Evolutionary conservation across 2,329 filamentous ascomycete species (phyloP).

Genomic region (Hirsutella rhossiliensis): DNA sequence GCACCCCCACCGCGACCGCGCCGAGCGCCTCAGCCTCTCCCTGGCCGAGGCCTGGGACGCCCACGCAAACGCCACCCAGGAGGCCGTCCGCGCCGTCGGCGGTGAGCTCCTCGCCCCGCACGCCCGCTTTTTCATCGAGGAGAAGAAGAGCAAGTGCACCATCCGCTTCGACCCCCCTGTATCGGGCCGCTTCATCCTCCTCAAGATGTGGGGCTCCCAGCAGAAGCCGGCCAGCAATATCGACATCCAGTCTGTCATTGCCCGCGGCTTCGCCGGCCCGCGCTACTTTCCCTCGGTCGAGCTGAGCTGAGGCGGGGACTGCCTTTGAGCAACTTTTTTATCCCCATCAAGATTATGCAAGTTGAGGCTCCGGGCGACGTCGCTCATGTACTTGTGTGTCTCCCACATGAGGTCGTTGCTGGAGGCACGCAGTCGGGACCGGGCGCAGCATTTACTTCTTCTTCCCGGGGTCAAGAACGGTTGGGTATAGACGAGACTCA

Average conservation of each 20-base stretch:
- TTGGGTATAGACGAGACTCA: no score
- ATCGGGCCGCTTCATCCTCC: conserved; percentile 68
- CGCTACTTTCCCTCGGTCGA: conserved; percentile 68
- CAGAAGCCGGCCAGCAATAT: conserved; percentile 59
- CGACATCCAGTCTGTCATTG: conserved; percentile 77
- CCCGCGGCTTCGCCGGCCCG: conserved; percentile 74
- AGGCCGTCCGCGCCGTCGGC: conserved; percentile 42
- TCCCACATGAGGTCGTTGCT: no score
- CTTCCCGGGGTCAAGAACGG: not conserved
- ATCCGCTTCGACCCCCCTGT: conserved; percentile 77
- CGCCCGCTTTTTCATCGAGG: conserved; percentile 73
- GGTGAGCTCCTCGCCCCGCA: conserved; percentile 57
- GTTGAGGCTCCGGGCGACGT: no score
- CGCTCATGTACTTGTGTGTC: no score
- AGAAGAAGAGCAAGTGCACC: conserved; percentile 72
- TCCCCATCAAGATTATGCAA: not conserved
- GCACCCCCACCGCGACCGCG: conserved; percentile 8
- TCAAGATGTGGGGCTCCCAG: conserved; percentile 82
- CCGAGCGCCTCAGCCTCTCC: conserved; percentile 9
- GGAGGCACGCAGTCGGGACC: no score
- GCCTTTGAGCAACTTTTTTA: not conserved
- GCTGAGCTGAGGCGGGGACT: conserved; percentile 31
- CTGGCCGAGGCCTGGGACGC: conserved; percentile 29
- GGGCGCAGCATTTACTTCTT: not conserved
- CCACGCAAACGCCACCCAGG: conserved; percentile 40